Conservation (phyloP, 257 asterid genomes). For the Verbena officinalis region DNA sequence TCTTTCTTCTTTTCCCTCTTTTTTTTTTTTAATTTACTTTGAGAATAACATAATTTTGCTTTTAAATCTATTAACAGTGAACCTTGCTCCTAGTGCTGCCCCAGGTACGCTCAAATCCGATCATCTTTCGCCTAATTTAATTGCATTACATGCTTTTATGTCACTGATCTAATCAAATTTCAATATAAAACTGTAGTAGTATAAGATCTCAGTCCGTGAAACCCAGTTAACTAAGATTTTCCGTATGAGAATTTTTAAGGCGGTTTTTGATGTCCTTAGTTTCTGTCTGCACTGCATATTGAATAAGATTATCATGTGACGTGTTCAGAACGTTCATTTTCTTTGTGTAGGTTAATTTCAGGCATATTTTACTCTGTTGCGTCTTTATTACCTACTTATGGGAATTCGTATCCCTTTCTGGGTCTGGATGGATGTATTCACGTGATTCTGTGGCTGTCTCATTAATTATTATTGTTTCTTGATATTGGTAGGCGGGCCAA, state of each 20-base stretch:
- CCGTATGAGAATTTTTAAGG: too few species aligned
- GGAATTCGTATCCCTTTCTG: constrained; percentile 6
- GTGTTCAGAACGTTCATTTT: not conserved
- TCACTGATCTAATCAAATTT: not conserved
- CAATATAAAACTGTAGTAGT: too few species aligned
- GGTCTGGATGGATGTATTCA: constrained; percentile 23
- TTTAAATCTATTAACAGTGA: constrained; percentile 45
- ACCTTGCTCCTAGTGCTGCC: constrained; percentile 44
- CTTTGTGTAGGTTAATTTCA: not conserved
- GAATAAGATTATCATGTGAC: not conserved
- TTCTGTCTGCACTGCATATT: not conserved
- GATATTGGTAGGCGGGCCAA: constrained; percentile 9
- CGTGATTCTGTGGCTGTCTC: constrained; percentile 17
- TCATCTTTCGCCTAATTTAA: not conserved
- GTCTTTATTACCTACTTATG: constrained; percentile 10
- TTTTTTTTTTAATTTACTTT: not conserved
- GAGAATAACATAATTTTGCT: not conserved
- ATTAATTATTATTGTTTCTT: constrained; percentile 15
- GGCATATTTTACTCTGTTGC: constrained; percentile 11
- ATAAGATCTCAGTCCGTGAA: not conserved
- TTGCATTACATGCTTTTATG: not conserved
- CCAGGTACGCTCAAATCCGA: constrained; percentile 59
- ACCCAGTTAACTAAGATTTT: not conserved
- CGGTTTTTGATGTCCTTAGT: not conserved
- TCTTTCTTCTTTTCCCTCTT: too few species aligned